Conservation (phyloP, 257 asterid genomes). For the Scutellaria galericulata region DNA sequence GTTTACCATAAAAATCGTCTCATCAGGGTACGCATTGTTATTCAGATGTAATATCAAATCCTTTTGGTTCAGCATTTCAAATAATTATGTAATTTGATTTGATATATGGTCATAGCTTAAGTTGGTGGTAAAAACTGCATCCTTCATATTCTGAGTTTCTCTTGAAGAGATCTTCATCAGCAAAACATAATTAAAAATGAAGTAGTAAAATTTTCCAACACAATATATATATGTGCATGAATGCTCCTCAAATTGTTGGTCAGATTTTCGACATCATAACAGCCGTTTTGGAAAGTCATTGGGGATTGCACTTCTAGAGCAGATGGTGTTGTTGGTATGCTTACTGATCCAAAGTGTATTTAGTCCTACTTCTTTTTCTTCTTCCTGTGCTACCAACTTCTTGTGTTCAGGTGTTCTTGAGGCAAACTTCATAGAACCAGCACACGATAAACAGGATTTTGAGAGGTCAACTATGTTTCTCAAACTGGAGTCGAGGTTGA, state of each 20-base stretch:
- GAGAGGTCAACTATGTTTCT: no score
- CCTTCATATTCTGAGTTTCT: conserved; percentile 1
- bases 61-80: conserved; percentile 23
- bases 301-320: conserved; percentile 81
- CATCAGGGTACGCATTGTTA: conserved; percentile 60
- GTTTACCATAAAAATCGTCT: no score
- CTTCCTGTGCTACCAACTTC: conserved; percentile 33
- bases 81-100: conserved; percentile 4
- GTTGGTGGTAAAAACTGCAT: conserved; percentile 15
- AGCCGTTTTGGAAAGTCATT: conserved; percentile 97
- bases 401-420: conserved; percentile 78
- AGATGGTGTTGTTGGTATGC: conserved; percentile 82
- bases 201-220: not conserved
- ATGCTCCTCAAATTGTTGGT: conserved; percentile 21
- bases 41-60: conserved; percentile 15
- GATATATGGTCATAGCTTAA: not conserved
- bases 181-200: not conserved
- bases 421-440: conserved; percentile 94
- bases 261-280: conserved; percentile 39
- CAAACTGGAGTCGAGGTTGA: conserved; percentile 77
- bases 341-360: conserved; percentile 28
- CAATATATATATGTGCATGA: conserved; percentile 13
- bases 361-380: conserved; percentile 17
- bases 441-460: conserved; percentile 98
- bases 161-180: conserved; percentile 18